phyloP scores from a whole-genome alignment of 129 eudicot genomes.

The Helianthus tuberosus region DNA sequence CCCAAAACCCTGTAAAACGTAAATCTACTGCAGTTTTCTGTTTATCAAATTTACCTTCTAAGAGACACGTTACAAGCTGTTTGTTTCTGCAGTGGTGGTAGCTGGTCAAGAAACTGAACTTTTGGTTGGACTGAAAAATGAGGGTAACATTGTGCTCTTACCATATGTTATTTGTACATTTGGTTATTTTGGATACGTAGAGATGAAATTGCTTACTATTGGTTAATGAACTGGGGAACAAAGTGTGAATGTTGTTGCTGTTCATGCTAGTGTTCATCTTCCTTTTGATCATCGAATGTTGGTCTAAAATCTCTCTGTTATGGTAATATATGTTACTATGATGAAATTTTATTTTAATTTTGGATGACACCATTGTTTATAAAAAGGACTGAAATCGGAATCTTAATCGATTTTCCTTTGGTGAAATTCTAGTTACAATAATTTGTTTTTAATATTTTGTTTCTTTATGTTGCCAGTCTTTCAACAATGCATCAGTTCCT shows the following conservation, averaged over 20 bases:
- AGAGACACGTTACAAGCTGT: background rate
- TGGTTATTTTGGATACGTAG: slow-evolving; percentile 14
- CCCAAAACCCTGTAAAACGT: slow-evolving; percentile 70
- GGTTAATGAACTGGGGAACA: slow-evolving; percentile 56
- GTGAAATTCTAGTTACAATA: background rate
- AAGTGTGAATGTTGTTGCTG: slow-evolving; percentile 61
- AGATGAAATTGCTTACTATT: background rate
- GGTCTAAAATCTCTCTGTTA: slow-evolving; percentile 65
- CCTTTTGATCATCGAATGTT: slow-evolving; percentile 64
- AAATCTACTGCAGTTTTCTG: slow-evolving; percentile 10
- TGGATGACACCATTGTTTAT: background rate
- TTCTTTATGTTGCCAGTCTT: slow-evolving; percentile 47
- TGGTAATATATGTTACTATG: slow-evolving; percentile 20
- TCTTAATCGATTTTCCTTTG: too few species aligned
- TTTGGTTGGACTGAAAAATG: slow-evolving; percentile 76
- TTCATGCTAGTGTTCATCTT: slow-evolving; percentile 81
- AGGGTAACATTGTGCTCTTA: slow-evolving; percentile 50
- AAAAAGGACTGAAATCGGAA: background rate
- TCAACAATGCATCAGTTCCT: slow-evolving; percentile 83
- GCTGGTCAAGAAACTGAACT: slow-evolving; percentile 89
- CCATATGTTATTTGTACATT: background rate
- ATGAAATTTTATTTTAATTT: background rate
- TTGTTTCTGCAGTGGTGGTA: slow-evolving; percentile 55
- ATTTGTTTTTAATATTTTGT: background rate
- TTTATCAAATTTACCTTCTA: background rate